Conservation (phyloP, 371 early-diverging fungal species). For the Zopfochytrium polystomum region DNA sequence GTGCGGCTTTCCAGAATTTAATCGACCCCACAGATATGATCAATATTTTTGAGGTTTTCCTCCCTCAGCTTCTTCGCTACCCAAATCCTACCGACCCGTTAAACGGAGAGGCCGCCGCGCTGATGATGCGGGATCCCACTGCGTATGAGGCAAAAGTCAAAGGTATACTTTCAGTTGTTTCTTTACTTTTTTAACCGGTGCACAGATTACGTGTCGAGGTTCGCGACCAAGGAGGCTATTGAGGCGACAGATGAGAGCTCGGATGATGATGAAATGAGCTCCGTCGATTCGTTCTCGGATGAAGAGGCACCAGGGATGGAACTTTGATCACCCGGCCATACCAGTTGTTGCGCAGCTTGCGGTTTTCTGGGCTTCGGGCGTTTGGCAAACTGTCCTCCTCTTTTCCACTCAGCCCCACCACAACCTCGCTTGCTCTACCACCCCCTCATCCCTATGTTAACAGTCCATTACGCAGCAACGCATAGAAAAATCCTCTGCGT, state of each 20-base stretch:
- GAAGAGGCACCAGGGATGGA: slow-evolving; percentile 77
- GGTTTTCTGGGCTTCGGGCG: background rate
- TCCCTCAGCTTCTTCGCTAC: slow-evolving; percentile 97
- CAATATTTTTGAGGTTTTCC: slow-evolving; percentile 97
- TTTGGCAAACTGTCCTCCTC: slow-evolving; percentile 5
- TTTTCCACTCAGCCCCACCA: slow-evolving; percentile 1
- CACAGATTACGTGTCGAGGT: slow-evolving; percentile 76
- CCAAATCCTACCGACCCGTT: slow-evolving; percentile 99
- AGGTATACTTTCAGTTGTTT: slow-evolving; percentile 49
- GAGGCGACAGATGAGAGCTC: slow-evolving; percentile 76
- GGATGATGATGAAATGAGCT: slow-evolving; percentile 77
- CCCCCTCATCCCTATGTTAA: slow-evolving; percentile 10
- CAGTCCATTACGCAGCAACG: too few relatives aligned
- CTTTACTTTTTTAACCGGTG: slow-evolving; percentile 5
- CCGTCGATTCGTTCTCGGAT: slow-evolving; percentile 71
- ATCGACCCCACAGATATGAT: slow-evolving; percentile 60
- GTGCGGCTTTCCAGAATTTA: too few relatives aligned
- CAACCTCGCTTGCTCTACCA: background rate
- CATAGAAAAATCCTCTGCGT: too few relatives aligned
- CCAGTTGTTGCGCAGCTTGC: background rate
- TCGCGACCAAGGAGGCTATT: slow-evolving; percentile 84
- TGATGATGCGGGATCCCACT: slow-evolving; percentile 90
- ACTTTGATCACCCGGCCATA: slow-evolving; percentile 39
- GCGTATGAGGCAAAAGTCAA: slow-evolving; percentile 93
- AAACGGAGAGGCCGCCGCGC: slow-evolving; percentile 98